These are phyloP conservation scores for Cichorium intybus DNA, from an alignment of 140 eudicot genomes.

Conservation along the genomic window DNA sequence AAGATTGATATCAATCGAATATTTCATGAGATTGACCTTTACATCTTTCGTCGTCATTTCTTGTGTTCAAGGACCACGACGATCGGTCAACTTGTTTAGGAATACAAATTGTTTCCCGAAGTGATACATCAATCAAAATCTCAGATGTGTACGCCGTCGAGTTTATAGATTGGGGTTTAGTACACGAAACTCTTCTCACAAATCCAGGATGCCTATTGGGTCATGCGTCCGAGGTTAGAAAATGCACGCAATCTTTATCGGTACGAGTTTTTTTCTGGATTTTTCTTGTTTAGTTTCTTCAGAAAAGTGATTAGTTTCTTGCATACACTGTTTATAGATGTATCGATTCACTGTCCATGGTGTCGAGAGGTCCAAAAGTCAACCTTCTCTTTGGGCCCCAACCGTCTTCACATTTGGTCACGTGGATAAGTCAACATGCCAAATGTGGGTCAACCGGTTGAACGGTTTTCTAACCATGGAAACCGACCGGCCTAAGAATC, in stretches of 20 bases:
- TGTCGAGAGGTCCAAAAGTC: constrained; percentile 57
- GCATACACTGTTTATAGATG: constrained; percentile 51
- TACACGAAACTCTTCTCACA: constrained; percentile 51
- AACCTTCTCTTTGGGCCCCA: constrained; percentile 66
- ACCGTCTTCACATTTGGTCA: constrained; percentile 74
- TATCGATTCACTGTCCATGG: constrained; percentile 69
- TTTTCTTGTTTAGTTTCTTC: neutral
- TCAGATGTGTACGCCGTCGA: constrained; percentile 75
- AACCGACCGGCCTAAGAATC: constrained; percentile 73
- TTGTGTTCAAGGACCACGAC: constrained; percentile 46
- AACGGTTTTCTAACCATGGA: constrained; percentile 44
- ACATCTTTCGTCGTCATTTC: constrained; percentile 1
- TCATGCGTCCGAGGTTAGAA: constrained; percentile 61
- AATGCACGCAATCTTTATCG: constrained; percentile 9
- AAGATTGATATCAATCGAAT: neutral
- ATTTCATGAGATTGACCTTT: constrained; percentile 15
- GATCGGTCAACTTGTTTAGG: constrained; percentile 60
- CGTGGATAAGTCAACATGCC: constrained; percentile 51
- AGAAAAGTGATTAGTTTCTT: constrained; percentile 12
- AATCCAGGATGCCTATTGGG: constrained; percentile 55
- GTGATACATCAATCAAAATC: constrained; percentile 41
- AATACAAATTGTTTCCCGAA: constrained; percentile 40
- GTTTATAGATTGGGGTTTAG: constrained; percentile 64
- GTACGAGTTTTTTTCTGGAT: neutral
- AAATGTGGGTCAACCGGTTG: constrained; percentile 60